These are phyloP conservation scores for Gossypium australe DNA, from an alignment of 345 rosid genomes.

Conservation along the genomic window DNA sequence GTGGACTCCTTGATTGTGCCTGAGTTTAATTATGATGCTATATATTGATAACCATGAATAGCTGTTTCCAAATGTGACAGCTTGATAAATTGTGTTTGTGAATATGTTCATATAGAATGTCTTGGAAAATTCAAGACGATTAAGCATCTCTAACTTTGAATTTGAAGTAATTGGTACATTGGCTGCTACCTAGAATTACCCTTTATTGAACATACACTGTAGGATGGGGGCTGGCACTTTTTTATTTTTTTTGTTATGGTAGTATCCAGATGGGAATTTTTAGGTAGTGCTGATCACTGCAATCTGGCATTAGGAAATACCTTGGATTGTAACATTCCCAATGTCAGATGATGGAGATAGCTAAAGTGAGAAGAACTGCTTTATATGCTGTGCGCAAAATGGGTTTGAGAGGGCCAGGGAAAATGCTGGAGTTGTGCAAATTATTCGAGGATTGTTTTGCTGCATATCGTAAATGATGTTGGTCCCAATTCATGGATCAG, in stretches of 20 bases:
- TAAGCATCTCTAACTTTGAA: neutral
- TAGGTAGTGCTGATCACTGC: neutral
- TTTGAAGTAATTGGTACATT: neutral
- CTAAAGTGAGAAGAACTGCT: neutral
- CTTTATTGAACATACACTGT: neutral
- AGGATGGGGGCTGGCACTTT: neutral
- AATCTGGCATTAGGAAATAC: neutral
- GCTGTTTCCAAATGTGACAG: neutral
- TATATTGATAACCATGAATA: neutral
- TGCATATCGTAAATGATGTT: neutral
- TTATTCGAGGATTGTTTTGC: neutral
- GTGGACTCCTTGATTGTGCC: neutral
- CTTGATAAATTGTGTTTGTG: neutral
- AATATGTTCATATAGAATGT: neutral
- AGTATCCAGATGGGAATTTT: neutral
- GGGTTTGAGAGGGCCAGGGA: neutral
- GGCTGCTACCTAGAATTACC: neutral
- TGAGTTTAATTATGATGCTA: neutral
- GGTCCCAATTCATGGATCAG: neutral
- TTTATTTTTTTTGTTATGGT: neutral
- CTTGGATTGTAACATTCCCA: neutral
- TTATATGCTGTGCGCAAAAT: neutral
- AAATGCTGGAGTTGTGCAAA: neutral
- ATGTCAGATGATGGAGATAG: neutral
- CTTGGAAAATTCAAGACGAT: neutral